Evolutionary conservation across 768 basidiomycete genomes (phyloP).

Genomic region (Rhodosporidiobolus sp.): DNA sequence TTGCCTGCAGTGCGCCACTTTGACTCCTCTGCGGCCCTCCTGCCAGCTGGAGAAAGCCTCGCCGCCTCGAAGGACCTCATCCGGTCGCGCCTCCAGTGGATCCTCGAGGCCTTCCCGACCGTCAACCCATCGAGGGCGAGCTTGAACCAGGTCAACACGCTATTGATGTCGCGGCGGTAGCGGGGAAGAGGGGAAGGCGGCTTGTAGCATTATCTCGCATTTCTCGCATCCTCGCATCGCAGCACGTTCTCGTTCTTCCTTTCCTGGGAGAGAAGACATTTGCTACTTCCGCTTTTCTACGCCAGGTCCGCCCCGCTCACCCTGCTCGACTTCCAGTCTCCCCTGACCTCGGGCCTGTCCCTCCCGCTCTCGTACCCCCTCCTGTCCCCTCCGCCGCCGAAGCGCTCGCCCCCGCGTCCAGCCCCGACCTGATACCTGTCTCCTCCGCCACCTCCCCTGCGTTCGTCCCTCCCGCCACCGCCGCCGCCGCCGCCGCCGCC

Average conservation of each 20-base stretch:
- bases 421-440: background rate
- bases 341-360: constrained; percentile 30
- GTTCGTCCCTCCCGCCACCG: background rate
- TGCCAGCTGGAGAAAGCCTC: no score
- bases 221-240: no score
- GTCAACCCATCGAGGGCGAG: constrained; percentile 76
- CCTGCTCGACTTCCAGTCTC: constrained; percentile 30
- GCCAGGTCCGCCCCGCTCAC: constrained; percentile 28
- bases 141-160: constrained; percentile 74
- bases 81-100: constrained; percentile 75
- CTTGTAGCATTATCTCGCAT: no score
- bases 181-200: background rate
- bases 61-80: constrained; percentile 61
- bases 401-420: background rate
- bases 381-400: background rate
- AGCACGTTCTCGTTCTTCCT: background rate
- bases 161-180: constrained; percentile 53
- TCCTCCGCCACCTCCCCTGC: background rate
- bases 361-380: background rate
- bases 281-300: background rate
- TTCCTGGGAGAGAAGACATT: no score
- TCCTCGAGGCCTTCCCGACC: constrained; percentile 66
- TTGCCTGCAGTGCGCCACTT: constrained; percentile 53
- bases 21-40: constrained; percentile 38
- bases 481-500: constrained; percentile 4